Evolutionary conservation across 2,329 filamentous ascomycete species (phyloP).

Genomic region (Alternaria angustiovoidea): DNA sequence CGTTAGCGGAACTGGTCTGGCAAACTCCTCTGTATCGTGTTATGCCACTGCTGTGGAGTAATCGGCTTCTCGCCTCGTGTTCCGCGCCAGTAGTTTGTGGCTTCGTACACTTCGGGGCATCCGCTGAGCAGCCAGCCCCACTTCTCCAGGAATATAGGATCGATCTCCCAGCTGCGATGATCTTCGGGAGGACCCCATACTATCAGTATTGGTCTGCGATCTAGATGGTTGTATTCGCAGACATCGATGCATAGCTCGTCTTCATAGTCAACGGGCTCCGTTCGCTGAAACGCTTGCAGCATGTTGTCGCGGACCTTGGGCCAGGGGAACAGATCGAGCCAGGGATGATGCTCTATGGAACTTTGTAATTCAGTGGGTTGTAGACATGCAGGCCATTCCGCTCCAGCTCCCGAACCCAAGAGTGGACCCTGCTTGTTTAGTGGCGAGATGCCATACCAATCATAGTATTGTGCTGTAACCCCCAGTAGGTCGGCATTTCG

Average conservation of each 20-base stretch:
- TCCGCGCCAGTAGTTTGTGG: slow-evolving; percentile 29
- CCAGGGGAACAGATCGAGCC: slow-evolving; percentile 50
- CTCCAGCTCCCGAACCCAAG: background rate
- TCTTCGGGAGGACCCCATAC: slow-evolving; percentile 62
- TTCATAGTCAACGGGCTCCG: slow-evolving; percentile 39
- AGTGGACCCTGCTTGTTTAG: slow-evolving; percentile 17
- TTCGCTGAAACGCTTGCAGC: slow-evolving; percentile 31
- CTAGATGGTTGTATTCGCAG: slow-evolving; percentile 12
- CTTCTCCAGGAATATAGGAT: slow-evolving; percentile 55
- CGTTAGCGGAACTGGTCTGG: background rate
- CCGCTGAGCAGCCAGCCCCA: slow-evolving; percentile 55
- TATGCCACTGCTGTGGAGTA: slow-evolving; percentile 10
- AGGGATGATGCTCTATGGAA: slow-evolving; percentile 53
- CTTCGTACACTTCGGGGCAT: slow-evolving; percentile 50
- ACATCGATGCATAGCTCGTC: slow-evolving; percentile 34
- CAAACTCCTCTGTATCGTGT: background rate
- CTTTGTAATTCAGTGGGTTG: slow-evolving; percentile 40
- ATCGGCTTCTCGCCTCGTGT: slow-evolving; percentile 20
- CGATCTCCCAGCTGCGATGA: slow-evolving; percentile 58
- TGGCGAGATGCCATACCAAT: slow-evolving; percentile 26
- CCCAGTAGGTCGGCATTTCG: slow-evolving; percentile 21
- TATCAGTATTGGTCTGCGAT: slow-evolving; percentile 42
- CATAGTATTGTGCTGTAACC: slow-evolving; percentile 14
- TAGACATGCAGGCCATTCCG: background rate
- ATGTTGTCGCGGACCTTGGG: slow-evolving; percentile 53